A percentile compares a stretch with the other conserved stretches of the same genome.
Evolutionary conservation across 2,329 filamentous ascomycete genomes (phyloP).

Genomic region (Ustilaginoidea virens): DNA sequence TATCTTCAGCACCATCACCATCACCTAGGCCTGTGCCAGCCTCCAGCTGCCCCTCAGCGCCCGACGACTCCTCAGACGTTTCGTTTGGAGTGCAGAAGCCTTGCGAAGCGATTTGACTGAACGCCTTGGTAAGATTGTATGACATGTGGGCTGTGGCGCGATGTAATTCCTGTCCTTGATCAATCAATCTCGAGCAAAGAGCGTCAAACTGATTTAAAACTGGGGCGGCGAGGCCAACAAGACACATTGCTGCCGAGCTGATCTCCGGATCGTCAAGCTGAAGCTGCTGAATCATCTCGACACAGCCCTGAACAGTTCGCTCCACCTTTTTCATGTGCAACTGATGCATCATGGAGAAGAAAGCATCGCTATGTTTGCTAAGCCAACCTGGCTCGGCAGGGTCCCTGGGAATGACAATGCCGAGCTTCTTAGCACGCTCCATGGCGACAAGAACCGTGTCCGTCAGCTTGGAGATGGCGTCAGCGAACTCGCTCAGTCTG

Average conservation of each 20-base stretch:
- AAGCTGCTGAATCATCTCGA: conserved; percentile 19
- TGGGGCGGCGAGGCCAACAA: conserved; percentile 32
- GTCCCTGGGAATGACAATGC: conserved; percentile 23
- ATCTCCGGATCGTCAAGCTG: conserved; percentile 12
- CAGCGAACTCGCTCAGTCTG: conserved; percentile 32
- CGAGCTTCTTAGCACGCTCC: conserved; percentile 49
- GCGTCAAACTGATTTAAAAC: conserved; percentile 59
- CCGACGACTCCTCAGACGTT: conserved; percentile 53
- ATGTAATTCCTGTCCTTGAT: conserved; percentile 49
- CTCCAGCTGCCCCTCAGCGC: conserved; percentile 66
- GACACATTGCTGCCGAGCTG: conserved; percentile 15
- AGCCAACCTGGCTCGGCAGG: conserved; percentile 22
- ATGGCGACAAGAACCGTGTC: conserved; percentile 68
- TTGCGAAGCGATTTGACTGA: conserved; percentile 63
- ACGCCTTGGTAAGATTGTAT: conserved; percentile 59
- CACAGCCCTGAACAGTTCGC: conserved; percentile 20
- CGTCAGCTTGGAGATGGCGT: conserved; percentile 45
- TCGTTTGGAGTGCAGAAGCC: conserved; percentile 89
- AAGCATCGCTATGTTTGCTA: conserved; percentile 29
- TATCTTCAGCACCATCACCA: conserved; percentile 89
- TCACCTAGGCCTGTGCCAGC: conserved; percentile 87
- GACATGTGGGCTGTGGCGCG: conserved; percentile 57
- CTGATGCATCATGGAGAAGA: conserved; percentile 37
- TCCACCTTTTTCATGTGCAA: conserved; percentile 44
- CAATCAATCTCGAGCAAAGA: conserved; percentile 42